Evolutionary conservation across 257 asterid species (phyloP), one percentile per base, ranked within the genome.

Genomic region (Handroanthus guayacan): DNA sequence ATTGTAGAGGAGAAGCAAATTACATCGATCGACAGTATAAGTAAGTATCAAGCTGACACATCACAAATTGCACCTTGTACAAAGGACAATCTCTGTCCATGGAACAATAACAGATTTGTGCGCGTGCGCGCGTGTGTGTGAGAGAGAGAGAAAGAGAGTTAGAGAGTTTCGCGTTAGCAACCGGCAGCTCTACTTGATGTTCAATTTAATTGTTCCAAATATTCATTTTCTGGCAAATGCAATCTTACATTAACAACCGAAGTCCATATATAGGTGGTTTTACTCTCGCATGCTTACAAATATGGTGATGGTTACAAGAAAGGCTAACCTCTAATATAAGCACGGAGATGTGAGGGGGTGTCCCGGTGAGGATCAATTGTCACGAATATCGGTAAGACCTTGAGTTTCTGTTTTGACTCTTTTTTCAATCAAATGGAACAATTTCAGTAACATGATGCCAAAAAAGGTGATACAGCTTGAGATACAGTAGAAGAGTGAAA

Each of bases 291-390:
- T 20, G 41, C 6, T 41, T 69, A 18, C 65, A 20, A 44, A 41
- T 16, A 31, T 20, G 51, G 51, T 52, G 43, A 65, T 17, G 74
- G 79, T 62, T 11, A 36, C 63, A 52, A 60, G 72, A 82, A 75
- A 5, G 31, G 50, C 91, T 79, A 55, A 89, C 99, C 99, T 83
- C 83, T 79, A 48, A 95, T 86, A 78, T 95, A 95, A 81, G 96
- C 91, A 80, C 82, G 87, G 56, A 95, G 98, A 4, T 93, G 99
- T 11, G 91, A 81, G 55, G 97, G 97, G 67, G 87, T 90, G 84
- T 95, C 99, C 62, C 95, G 90, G 75, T 93, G 99, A 79, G 99
- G 98, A 84, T 95, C 99, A 76, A 95, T 87, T 14, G 99, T 89
- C 76, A 95, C 99, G 86, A 93, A 95, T 76, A 93, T 70, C 31